Percentiles rank a stretch among this genome's conserved stretches.
These are phyloP conservation scores for Chaetomiaceae sp. DNA, from an alignment of 2,329 filamentous ascomycete species.

Conservation along the genomic window DNA sequence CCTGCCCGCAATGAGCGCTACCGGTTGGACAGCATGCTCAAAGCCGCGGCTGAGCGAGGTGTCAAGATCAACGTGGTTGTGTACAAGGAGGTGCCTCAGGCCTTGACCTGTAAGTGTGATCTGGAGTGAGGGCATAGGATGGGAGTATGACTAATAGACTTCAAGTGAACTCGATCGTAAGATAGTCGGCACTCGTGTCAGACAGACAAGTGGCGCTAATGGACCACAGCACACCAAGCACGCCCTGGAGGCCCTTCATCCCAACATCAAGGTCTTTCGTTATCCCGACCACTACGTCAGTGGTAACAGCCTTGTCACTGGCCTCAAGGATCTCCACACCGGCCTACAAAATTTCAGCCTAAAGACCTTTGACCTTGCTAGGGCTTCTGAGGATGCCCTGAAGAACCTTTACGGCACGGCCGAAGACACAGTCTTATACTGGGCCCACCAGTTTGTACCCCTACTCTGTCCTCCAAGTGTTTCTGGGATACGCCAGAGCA, in stretches of 20 bases:
- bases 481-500: not conserved
- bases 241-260: slow-evolving; percentile 68
- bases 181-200: not conserved
- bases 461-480: not conserved
- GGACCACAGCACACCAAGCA: slow-evolving; percentile 68
- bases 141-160: slow-evolving; percentile 5
- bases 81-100: slow-evolving; percentile 85
- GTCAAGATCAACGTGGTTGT: slow-evolving; percentile 83
- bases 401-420: slow-evolving; percentile 77
- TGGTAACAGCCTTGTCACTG: slow-evolving; percentile 60
- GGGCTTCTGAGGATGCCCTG: slow-evolving; percentile 66
- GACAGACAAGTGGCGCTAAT: slow-evolving; percentile 4
- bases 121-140: not conserved
- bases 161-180: slow-evolving; percentile 31
- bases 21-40: slow-evolving; percentile 76
- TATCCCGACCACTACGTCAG: slow-evolving; percentile 85
- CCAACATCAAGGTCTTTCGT: slow-evolving; percentile 82
- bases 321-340: slow-evolving; percentile 68
- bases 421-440: slow-evolving; percentile 79
- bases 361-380: slow-evolving; percentile 52
- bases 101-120: slow-evolving; percentile 65
- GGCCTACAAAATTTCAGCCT: slow-evolving; percentile 46
- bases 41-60: slow-evolving; percentile 75
- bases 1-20: slow-evolving; percentile 79
- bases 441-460: slow-evolving; percentile 67